Evolutionary conservation across 2,329 filamentous ascomycete genomes (phyloP), one percentile per base, ranked within the genome.

Genomic region (Akanthomyces muscarius): DNA sequence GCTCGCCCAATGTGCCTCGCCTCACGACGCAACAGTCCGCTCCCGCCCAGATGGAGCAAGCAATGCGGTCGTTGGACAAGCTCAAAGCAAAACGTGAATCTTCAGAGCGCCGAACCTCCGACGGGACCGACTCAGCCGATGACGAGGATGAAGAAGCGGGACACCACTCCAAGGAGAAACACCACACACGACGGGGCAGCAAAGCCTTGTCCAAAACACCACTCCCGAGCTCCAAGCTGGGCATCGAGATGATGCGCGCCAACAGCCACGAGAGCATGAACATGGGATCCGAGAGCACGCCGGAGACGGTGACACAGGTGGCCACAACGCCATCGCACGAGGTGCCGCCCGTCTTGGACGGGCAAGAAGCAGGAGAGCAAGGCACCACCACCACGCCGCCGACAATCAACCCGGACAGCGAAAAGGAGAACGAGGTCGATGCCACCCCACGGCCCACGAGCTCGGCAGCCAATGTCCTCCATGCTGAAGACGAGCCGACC

Each of bases 241-340:
- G 92, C 1, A 95, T 92, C 56, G 94, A 98, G 75, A 97, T 98
- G 94, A 94, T 97, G 91, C 87, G 94, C 54, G 96, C 94, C 23
- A 96, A 97, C 74, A 97, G 92, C 71, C 89, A 94, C 69, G 94
- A 96, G 55, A 97, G 93, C 71, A 85, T 91, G 61, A 80, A 80
- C 1, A 59, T 83, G 14, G 75, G 77, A 13, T 81, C 82, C 3
- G 83, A 84, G 53, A 80, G 76, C 67, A 79, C 79, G 16, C 73
- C 78, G 1, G 83, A 83, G 66, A 78, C 80, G n/a, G 73, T 78
- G n/a, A 83, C 82, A 4, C 80, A 83, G 69, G 78, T 81, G 14
- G 74, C 71, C 50, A 81, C 79, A 10, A 84, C 81, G 18, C 81
- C 83, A 1, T 78, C 75, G 2, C 76, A 77, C 48, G 80, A 82